phyloP scores from a whole-genome alignment of 2,329 filamentous ascomycete genomes.

The Colletotrichum sojae region DNA sequence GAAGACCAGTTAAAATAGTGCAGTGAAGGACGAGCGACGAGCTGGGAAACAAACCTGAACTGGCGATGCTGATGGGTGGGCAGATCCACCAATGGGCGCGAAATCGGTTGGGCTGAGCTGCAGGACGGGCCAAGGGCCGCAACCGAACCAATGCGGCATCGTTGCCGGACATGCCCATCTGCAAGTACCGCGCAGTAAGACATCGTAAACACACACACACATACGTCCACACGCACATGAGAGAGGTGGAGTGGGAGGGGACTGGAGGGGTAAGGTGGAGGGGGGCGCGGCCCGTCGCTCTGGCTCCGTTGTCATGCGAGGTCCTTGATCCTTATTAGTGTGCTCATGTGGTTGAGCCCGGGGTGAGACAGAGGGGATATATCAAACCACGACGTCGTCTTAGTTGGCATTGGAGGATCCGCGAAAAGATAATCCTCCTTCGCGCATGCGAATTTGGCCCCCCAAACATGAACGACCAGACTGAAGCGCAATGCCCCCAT shows the following conservation, averaged over 20 bases:
- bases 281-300: conserved; percentile 33
- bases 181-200: conserved; percentile 35
- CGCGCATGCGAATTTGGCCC: conserved; percentile 29
- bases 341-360: conserved; percentile 27
- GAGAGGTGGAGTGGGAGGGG: no score
- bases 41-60: conserved; percentile 6
- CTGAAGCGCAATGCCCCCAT: background rate
- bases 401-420: conserved; percentile 8
- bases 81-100: conserved; percentile 36
- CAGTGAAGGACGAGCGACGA: no score
- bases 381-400: conserved; percentile 28
- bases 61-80: conserved; percentile 3
- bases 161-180: conserved; percentile 28
- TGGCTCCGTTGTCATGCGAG: conserved; percentile 19
- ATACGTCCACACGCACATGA: conserved; percentile 12
- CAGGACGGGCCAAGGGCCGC: conserved; percentile 2
- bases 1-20: background rate
- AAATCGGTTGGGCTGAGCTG: conserved; percentile 28
- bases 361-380: conserved; percentile 24
- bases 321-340: background rate
- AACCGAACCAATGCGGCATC: conserved; percentile 30
- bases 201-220: conserved; percentile 10
- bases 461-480: background rate
- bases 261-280: no score
- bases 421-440: background rate